These are phyloP conservation scores for Cystofilobasidium ferigula DNA, from an alignment of 768 basidiomycete species.

Conservation along the genomic window DNA sequence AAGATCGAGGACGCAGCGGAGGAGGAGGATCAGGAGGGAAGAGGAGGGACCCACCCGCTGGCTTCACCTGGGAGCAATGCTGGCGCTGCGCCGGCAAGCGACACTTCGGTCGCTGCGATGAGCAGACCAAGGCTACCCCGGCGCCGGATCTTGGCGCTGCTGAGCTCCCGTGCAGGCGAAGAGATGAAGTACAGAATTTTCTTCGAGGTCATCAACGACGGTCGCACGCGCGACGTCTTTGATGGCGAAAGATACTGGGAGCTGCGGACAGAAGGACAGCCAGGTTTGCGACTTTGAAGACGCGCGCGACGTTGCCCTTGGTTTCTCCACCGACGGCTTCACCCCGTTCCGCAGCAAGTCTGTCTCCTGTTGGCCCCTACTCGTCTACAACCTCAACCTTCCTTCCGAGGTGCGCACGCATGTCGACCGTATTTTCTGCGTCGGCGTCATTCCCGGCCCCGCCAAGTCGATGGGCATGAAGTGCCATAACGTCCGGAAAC, in stretches of 20 bases:
- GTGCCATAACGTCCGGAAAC: constrained; percentile 41
- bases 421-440: constrained; percentile 38
- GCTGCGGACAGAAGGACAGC: constrained; percentile 35
- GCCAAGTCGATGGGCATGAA: constrained; percentile 40
- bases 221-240: constrained; percentile 34
- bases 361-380: constrained; percentile 41
- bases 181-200: constrained; percentile 35
- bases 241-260: constrained; percentile 37
- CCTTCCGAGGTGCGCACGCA: constrained; percentile 41
- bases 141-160: too few species aligned
- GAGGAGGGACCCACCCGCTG: not conserved
- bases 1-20: not conserved
- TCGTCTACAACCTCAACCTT: constrained; percentile 44
- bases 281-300: constrained; percentile 40
- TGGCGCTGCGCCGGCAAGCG: too few species aligned
- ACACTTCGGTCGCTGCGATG: too few species aligned
- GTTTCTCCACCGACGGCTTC: constrained; percentile 44
- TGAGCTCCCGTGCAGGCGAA: too few species aligned
- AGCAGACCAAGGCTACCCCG: too few species aligned
- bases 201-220: constrained; percentile 28
- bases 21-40: not conserved
- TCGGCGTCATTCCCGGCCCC: constrained; percentile 46
- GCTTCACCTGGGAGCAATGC: not conserved
- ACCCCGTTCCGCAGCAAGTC: constrained; percentile 38
- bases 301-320: constrained; percentile 42